phyloP scores from a whole-genome alignment of 257 asterid genomes.

The Vinca minor region DNA sequence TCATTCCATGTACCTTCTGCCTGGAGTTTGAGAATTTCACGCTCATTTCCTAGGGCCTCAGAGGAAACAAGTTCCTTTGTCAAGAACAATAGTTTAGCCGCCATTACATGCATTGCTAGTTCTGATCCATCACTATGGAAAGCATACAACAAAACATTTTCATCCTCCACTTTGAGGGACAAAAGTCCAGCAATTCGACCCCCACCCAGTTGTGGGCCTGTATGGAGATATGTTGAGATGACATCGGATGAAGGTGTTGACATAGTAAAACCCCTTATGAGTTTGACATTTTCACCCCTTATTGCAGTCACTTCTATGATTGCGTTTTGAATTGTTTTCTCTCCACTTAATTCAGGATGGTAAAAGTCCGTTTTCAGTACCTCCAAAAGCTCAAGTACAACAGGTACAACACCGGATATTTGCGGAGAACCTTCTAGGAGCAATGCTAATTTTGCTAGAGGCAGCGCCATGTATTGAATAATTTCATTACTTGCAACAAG shows the following conservation, averaged over 20 bases:
- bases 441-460: conserved; percentile 78
- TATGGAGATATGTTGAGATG: conserved; percentile 75
- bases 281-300: conserved; percentile 97
- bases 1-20: no score
- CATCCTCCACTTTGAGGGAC: no score
- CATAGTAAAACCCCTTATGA: conserved; percentile 67
- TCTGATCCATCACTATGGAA: no score
- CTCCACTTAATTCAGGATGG: conserved; percentile 82
- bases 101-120: no score
- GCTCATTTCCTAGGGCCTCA: no score
- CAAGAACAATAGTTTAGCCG: no score
- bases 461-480: conserved; percentile 72
- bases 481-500: conserved; percentile 96
- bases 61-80: no score
- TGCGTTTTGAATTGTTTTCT: conserved; percentile 60
- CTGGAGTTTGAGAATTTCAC: no score
- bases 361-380: conserved; percentile 62
- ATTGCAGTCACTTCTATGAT: conserved; percentile 85
- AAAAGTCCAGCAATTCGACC: no score
- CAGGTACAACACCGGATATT: conserved; percentile 35
- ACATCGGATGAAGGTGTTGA: conserved; percentile 64
- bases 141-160: no score
- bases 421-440: conserved; percentile 47
- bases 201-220: conserved; percentile 84
- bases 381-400: conserved; percentile 57